Conservation (phyloP, 257 asterid species). For the Solanum appendiculatum region DNA sequence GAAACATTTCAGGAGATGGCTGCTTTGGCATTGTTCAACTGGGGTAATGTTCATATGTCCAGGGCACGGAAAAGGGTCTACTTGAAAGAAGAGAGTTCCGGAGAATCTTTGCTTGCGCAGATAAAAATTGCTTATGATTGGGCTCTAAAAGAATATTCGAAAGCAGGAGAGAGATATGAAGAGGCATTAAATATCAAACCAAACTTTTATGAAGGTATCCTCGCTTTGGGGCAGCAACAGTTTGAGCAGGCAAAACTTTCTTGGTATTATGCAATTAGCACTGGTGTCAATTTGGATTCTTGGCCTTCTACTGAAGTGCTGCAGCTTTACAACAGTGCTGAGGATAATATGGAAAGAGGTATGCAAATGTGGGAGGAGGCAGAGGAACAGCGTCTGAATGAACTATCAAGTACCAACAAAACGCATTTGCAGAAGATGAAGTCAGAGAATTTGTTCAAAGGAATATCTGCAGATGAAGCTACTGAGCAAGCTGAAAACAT, state of each 20-base stretch:
- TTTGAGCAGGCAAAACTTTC: constrained; percentile 82
- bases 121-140: constrained; percentile 50
- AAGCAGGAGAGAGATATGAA: constrained; percentile 61
- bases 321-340: constrained; percentile 66
- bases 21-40: constrained; percentile 79
- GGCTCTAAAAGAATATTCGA: constrained; percentile 51
- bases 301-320: constrained; percentile 57
- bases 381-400: constrained; percentile 28
- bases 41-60: constrained; percentile 80
- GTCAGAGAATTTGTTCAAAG: constrained; percentile 27
- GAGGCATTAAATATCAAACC: constrained; percentile 62
- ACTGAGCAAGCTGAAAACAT: constrained; percentile 48
- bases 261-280: constrained; percentile 60
- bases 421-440: constrained; percentile 36
- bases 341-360: constrained; percentile 73
- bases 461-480: constrained; percentile 52
- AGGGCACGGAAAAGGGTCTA: constrained; percentile 60
- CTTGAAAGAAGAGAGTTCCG: constrained; percentile 44
- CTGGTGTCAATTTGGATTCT: constrained; percentile 40
- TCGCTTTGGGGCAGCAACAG: constrained; percentile 71
- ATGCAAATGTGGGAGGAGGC: constrained; percentile 73
- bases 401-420: constrained; percentile 26
- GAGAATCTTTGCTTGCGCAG: constrained; percentile 35
- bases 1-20: constrained; percentile 82
- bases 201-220: constrained; percentile 55